phyloP scores from a whole-genome alignment of 805 yeast species.

The Starmera caribaea region DNA sequence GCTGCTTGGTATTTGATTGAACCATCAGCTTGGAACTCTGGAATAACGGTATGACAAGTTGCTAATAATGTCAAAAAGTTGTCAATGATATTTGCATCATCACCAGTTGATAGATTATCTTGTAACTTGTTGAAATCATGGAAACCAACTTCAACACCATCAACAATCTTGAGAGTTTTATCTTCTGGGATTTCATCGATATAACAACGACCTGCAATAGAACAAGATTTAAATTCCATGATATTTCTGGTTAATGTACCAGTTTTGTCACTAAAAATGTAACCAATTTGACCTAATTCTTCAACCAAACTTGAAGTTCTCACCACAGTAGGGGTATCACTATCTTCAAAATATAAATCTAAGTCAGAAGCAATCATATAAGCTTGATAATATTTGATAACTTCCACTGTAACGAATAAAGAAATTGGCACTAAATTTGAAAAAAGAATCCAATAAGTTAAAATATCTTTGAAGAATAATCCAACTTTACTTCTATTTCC shows the following conservation, averaged over 20 bases:
- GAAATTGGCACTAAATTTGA: slow-evolving; percentile 98
- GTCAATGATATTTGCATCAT: slow-evolving; percentile 43
- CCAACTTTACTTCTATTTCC: slow-evolving; percentile 59
- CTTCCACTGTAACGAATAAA: slow-evolving; percentile 89
- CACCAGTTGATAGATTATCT: slow-evolving; percentile 34
- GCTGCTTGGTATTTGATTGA: slow-evolving; percentile 93
- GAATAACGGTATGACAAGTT: slow-evolving; percentile 96
- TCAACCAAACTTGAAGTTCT: slow-evolving; percentile 94
- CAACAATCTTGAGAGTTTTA: slow-evolving; percentile 56
- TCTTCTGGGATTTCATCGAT: slow-evolving; percentile 90
- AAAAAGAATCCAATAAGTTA: slow-evolving; percentile 93
- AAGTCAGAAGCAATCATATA: slow-evolving; percentile 87
- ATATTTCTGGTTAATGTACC: slow-evolving; percentile 94
- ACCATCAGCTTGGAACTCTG: slow-evolving; percentile 62
- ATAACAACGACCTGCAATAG: slow-evolving; percentile 88
- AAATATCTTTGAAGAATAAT: slow-evolving; percentile 74
- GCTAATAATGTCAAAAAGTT: slow-evolving; percentile 79
- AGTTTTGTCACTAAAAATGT: slow-evolving; percentile 93
- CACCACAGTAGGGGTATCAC: slow-evolving; percentile 92
- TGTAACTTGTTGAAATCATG: slow-evolving; percentile 59
- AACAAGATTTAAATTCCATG: slow-evolving; percentile 92
- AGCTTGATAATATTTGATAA: slow-evolving; percentile 93
- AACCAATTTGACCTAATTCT: slow-evolving; percentile 94
- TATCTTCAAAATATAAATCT: slow-evolving; percentile 79
- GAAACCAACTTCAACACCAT: slow-evolving; percentile 76